Conservation (phyloP, 345 rosid genomes). For the Durio zibethinus region DNA sequence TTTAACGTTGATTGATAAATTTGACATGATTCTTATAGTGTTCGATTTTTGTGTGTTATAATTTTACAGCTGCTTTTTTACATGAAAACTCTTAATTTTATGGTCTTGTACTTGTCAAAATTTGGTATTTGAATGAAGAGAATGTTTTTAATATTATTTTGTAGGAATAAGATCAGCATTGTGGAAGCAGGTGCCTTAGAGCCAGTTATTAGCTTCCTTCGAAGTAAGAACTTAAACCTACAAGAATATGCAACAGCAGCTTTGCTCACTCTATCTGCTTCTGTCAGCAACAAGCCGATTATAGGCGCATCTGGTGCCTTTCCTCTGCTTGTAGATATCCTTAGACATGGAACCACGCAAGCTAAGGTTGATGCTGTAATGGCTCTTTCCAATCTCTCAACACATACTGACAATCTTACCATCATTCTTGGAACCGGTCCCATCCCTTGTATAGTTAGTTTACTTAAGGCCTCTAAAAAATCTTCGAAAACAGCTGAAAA, state of each 20-base stretch:
- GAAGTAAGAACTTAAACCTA: conserved; percentile 49
- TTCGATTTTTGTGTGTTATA: background rate
- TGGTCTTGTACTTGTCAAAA: background rate
- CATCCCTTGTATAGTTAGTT: conserved; percentile 45
- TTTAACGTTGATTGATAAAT: background rate
- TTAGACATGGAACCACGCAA: conserved; percentile 69
- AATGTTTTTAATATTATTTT: conserved; percentile 10
- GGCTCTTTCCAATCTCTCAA: conserved; percentile 92
- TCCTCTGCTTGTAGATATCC: conserved; percentile 71
- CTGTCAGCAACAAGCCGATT: conserved; percentile 69
- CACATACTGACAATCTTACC: conserved; percentile 44
- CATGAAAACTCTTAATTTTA: background rate
- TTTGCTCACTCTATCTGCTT: conserved; percentile 85
- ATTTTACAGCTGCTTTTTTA: background rate
- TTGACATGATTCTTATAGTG: background rate
- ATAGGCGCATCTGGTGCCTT: conserved; percentile 73
- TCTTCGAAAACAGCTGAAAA: conserved; percentile 88
- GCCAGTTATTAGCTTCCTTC: conserved; percentile 67
- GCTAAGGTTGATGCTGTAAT: conserved; percentile 63
- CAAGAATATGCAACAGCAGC: conserved; percentile 83
- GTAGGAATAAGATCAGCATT: conserved; percentile 84
- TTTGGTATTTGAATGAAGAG: background rate
- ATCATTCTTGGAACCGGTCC: conserved; percentile 60
- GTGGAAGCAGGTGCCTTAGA: conserved; percentile 91
- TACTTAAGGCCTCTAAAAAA: conserved; percentile 68